Evolutionary conservation across 2,329 filamentous ascomycete species (phyloP).

Genomic region (Colletotrichum lupini): DNA sequence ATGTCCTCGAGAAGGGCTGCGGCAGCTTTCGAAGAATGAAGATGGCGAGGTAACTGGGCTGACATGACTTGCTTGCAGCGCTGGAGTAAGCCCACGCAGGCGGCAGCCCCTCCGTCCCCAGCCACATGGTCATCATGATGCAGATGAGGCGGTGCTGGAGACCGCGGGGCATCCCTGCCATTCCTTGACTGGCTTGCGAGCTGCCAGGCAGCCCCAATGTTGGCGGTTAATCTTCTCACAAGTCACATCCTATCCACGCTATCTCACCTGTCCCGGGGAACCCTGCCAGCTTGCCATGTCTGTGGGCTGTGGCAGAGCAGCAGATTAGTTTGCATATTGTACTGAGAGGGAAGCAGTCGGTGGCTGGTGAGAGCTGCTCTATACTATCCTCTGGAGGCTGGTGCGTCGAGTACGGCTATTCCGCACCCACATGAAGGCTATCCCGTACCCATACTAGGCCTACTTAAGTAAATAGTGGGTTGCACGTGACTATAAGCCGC

Average conservation of each 20-base stretch:
- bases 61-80: not conserved
- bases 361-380: constrained; percentile 10
- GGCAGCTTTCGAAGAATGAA: not conserved
- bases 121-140: constrained; percentile 6
- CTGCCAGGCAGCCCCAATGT: not conserved
- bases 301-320: constrained; percentile 14
- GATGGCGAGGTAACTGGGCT: not conserved
- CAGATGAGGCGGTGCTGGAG: constrained; percentile 24
- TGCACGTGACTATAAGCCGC: too few relatives aligned
- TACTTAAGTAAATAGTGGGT: too few relatives aligned
- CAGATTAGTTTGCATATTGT: not conserved
- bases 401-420: too few relatives aligned
- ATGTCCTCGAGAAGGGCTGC: not conserved
- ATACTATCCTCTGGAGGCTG: not conserved
- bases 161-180: constrained; percentile 17
- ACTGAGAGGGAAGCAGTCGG: not conserved
- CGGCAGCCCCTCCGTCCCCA: not conserved
- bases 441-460: too few relatives aligned
- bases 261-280: not conserved
- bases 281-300: constrained; percentile 19
- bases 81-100: not conserved
- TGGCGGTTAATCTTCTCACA: not conserved
- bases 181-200: not conserved
- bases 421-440: too few relatives aligned
- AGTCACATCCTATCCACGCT: not conserved